Evolutionary conservation across 1,139 yeast species (phyloP).

Genomic region (Sugiyamaella paludigena): DNA sequence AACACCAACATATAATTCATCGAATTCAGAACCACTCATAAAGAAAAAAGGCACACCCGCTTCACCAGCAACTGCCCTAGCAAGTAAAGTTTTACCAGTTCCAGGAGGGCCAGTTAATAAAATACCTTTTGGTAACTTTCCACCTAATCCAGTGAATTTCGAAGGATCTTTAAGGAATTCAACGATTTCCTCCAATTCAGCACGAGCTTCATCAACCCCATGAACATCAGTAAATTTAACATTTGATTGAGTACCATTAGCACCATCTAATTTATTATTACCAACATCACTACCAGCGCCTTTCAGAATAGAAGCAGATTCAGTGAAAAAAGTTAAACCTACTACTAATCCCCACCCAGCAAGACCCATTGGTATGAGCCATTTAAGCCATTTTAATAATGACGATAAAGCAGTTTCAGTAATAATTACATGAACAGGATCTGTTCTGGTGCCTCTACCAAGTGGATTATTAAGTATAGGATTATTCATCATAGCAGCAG

Average conservation of each 20-base stretch:
- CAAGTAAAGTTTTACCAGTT: slow-evolving; percentile 95
- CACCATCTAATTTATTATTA: slow-evolving; percentile 34
- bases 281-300: slow-evolving; percentile 63
- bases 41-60: slow-evolving; percentile 98
- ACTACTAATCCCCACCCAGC: slow-evolving; percentile 57
- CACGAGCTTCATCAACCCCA: slow-evolving; percentile 98
- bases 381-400: slow-evolving; percentile 82
- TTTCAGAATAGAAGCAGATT: slow-evolving; percentile 79
- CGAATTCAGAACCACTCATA: slow-evolving; percentile 98
- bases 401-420: slow-evolving; percentile 78
- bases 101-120: slow-evolving; percentile 98
- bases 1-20: slow-evolving; percentile 96
- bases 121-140: slow-evolving; percentile 96
- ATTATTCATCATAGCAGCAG: slow-evolving; percentile 6
- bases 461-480: slow-evolving; percentile 8
- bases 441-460: slow-evolving; percentile 44
- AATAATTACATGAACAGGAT: slow-evolving; percentile 88
- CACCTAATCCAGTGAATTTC: slow-evolving; percentile 94
- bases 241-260: slow-evolving; percentile 74
- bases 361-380: slow-evolving; percentile 80
- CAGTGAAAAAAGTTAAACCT: slow-evolving; percentile 71
- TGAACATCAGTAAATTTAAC: slow-evolving; percentile 91
- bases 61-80: slow-evolving; percentile 99
- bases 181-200: slow-evolving; percentile 94
- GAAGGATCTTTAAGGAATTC: slow-evolving; percentile 95